These are phyloP conservation scores for Pseudocercospora vitis DNA, from an alignment of 2,329 filamentous ascomycete genomes.

Conservation along the genomic window DNA sequence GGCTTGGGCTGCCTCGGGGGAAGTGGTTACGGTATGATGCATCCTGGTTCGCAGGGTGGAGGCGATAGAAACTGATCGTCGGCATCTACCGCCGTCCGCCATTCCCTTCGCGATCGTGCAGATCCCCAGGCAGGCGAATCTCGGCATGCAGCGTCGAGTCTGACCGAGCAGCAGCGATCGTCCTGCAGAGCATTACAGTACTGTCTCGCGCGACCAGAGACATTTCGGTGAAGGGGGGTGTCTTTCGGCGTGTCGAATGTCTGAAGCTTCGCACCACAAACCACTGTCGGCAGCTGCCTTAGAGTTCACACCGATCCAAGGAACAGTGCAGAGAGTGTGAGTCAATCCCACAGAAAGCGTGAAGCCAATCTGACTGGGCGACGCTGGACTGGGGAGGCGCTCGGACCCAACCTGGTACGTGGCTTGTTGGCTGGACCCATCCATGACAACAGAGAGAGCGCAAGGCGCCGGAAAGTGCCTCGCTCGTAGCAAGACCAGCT, in stretches of 20 bases:
- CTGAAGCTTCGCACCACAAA: slow-evolving; percentile 10
- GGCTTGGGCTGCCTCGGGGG: slow-evolving; percentile 12
- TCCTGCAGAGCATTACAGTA: neutral
- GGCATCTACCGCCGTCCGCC: slow-evolving; percentile 19
- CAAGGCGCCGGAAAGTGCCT: neutral
- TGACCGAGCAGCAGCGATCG: slow-evolving; percentile 18
- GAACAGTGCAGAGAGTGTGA: slow-evolving; percentile 20
- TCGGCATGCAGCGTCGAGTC: slow-evolving; percentile 11
- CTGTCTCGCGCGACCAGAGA: neutral
- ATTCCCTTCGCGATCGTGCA: slow-evolving; percentile 16
- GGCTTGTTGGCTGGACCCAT: slow-evolving; percentile 24
- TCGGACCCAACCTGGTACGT: slow-evolving; percentile 20
- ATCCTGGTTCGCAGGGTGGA: slow-evolving; percentile 18
- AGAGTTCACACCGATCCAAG: slow-evolving; percentile 25
- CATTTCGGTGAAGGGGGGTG: neutral
- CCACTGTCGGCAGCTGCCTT: slow-evolving; percentile 28
- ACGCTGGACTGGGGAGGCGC: slow-evolving; percentile 20
- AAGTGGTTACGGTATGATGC: slow-evolving; percentile 11
- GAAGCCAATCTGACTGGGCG: slow-evolving; percentile 28
- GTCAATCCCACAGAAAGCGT: slow-evolving; percentile 23
- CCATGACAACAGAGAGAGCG: slow-evolving; percentile 17
- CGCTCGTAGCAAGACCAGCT: slow-evolving; percentile 10
- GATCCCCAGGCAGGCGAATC: slow-evolving; percentile 9
- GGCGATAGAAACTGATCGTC: slow-evolving; percentile 12
- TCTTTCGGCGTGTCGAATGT: slow-evolving; percentile 2